Conservation (phyloP, 306 rosid species). For the Calophaca sinica region DNA sequence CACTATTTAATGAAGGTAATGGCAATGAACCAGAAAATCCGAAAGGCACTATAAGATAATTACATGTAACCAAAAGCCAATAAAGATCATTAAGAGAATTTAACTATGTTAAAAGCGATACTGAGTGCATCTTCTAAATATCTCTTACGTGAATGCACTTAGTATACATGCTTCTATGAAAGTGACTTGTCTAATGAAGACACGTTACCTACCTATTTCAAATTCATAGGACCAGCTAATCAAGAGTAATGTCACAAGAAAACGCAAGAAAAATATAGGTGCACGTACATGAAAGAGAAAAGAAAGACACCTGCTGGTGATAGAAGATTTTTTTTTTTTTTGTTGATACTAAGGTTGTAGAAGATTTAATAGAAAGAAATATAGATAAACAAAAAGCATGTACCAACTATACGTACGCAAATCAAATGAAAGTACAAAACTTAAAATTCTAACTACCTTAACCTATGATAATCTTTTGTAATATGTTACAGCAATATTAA, state of each 20-base stretch:
- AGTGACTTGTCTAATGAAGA: conserved; percentile 16
- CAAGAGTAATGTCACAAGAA: conserved; percentile 2
- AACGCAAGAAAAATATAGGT: neutral
- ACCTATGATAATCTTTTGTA: neutral
- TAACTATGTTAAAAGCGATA: neutral
- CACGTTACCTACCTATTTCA: conserved; percentile 16
- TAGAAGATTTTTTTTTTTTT: neutral
- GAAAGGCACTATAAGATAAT: neutral
- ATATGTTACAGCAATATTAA: neutral
- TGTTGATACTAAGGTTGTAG: too few species aligned
- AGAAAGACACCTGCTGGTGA: neutral
- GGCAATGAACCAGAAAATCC: neutral
- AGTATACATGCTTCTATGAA: neutral
- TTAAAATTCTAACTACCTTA: conserved; percentile 6
- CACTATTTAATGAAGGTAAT: too few species aligned
- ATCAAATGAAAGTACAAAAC: neutral
- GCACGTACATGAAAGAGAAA: conserved; percentile 2
- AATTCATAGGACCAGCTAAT: neutral
- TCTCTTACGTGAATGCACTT: too few species aligned
- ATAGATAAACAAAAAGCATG: neutral
- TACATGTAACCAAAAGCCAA: neutral
- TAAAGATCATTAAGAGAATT: neutral
- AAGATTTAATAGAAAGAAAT: conserved; percentile 1
- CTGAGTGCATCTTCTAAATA: neutral
- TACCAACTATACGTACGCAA: neutral